A percentile compares a stretch with the other conserved stretches of the same genome.
Conservation (phyloP, 306 rosid genomes). For the Vigna reflexopilosa region DNA sequence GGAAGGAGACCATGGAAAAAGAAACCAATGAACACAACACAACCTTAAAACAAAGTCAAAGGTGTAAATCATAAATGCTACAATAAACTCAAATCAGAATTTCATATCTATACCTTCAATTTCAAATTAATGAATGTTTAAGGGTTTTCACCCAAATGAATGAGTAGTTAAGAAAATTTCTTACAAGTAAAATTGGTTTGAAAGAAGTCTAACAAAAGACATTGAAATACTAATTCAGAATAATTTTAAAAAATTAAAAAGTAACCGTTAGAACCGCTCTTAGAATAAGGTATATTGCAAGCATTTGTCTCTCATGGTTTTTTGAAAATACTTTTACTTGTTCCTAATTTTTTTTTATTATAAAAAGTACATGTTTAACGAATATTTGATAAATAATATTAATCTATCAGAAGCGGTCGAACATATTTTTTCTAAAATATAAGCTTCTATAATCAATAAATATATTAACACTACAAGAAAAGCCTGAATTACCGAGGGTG, state of each 20-base stretch:
- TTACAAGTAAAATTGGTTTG: not conserved
- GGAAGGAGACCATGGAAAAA: slow-evolving; percentile 1
- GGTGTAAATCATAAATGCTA: slow-evolving; percentile 8
- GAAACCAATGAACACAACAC: slow-evolving; percentile 15
- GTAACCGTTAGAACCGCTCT: not conserved
- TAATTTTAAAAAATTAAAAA: not conserved
- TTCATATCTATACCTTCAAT: not conserved
- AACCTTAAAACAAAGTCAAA: slow-evolving; percentile 37
- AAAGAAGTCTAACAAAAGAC: not conserved
- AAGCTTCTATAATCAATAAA: too few species aligned
- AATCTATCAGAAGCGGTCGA: too few species aligned
- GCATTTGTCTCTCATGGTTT: too few species aligned
- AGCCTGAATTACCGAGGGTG: too few species aligned
- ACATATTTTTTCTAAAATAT: too few species aligned
- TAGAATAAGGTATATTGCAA: too few species aligned
- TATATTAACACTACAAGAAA: too few species aligned
- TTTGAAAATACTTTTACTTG: too few species aligned
- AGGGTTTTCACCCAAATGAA: not conserved
- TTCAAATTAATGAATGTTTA: not conserved
- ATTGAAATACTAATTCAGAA: not conserved
- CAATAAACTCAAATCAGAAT: not conserved
- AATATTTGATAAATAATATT: too few species aligned
- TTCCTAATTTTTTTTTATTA: too few species aligned
- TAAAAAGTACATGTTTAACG: too few species aligned
- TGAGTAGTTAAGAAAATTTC: not conserved